Base-by-base conservation (phyloP, 2,329 filamentous ascomycete species). In the Tolypocladium sp. region DNA sequence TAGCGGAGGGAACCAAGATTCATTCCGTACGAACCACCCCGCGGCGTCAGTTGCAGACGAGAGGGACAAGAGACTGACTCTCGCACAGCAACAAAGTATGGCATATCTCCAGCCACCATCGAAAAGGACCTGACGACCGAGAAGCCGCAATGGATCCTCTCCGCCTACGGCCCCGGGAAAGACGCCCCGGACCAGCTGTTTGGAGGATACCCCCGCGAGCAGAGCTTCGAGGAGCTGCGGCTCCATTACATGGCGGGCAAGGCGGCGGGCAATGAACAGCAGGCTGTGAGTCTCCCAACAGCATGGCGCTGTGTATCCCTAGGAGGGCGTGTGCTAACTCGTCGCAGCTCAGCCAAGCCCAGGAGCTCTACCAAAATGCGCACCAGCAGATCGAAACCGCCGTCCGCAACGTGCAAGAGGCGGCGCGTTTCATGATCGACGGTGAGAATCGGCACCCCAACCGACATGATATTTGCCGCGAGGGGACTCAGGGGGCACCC, bases 141-240 rank as follows among this genome's bases (percentile, higher is more conserved):
- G 61, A 81, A 82, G 10, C 93, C 93, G 22, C 76, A 84, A 78
- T 97, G 92, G 89, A 87, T 94, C 5, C 81, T 97, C 30, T 96
- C 92, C 1, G 82, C 88, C 27, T 97, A 96, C 72, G 90, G 87
- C 0, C 92, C 92, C 0, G 89, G 88, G 4, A 82, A 79, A 66
- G 84, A 92, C 65, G 85, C 89, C 1, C 92, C 92, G 0, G 84
- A 85, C 22, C 91, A 96, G 73, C 80, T 97, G 1, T 92, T 96
- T 67, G 91, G 91, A 57, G 92, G 91, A 1, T 81, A 80, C 52
- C 79, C 84, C 7, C 82, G 92, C 22, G 93, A 97, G 71, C 88
- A 92, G 71, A 96, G 91, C 68, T 88, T 89, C 46, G 93, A 97
- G 71, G 93, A 97, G 73, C 82, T 96, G 70, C 83, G 92, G 56